These are phyloP conservation scores for Alternaria panax DNA, from an alignment of 2,329 filamentous ascomycete species.

Conservation along the genomic window DNA sequence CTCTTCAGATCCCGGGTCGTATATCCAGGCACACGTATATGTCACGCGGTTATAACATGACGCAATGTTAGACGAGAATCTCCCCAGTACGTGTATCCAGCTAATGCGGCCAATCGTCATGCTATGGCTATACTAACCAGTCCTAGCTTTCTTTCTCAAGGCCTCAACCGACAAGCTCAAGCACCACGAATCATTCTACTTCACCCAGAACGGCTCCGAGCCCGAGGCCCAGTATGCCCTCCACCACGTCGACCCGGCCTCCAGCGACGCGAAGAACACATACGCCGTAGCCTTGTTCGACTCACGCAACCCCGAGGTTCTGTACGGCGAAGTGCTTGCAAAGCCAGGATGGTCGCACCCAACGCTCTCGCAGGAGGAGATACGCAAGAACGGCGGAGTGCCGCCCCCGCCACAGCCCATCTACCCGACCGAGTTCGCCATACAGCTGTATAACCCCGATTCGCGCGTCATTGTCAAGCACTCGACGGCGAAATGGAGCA, in stretches of 20 bases:
- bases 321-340: constrained; percentile 87
- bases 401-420: constrained; percentile 73
- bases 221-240: constrained; percentile 82
- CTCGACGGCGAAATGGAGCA: constrained; percentile 79
- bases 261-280: constrained; percentile 75
- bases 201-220: constrained; percentile 79
- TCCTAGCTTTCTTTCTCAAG: constrained; percentile 66
- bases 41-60: constrained; percentile 20
- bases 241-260: constrained; percentile 75
- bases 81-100: constrained; percentile 66
- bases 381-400: constrained; percentile 72
- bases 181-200: constrained; percentile 62
- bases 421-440: constrained; percentile 78
- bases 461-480: constrained; percentile 76
- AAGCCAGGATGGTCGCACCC: constrained; percentile 87
- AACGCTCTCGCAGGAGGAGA: constrained; percentile 79
- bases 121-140: constrained; percentile 9
- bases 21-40: not conserved
- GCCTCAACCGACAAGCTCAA: constrained; percentile 58
- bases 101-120: not conserved
- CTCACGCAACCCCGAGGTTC: constrained; percentile 77
- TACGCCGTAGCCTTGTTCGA: constrained; percentile 90
- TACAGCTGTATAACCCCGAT: constrained; percentile 94
- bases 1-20: not conserved
- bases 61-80: constrained; percentile 88